Conservation (phyloP, 441 rosid genomes). For the Breynia disticha region DNA sequence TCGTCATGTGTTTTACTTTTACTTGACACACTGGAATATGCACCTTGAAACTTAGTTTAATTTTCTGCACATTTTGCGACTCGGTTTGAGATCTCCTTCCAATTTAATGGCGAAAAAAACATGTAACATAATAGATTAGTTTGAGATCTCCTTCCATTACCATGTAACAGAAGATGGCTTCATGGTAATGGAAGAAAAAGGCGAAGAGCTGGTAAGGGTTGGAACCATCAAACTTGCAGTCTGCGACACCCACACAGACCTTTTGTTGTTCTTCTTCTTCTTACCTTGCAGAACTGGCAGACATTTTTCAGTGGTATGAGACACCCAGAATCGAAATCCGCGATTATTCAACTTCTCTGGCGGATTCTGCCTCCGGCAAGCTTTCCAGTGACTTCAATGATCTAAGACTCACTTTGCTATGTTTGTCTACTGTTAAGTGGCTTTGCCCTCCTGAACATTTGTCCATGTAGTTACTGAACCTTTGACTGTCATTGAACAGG, state of each 20-base stretch:
- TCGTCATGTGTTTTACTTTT: no score
- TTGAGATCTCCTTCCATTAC: no score
- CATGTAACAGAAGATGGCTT: constrained; percentile 37
- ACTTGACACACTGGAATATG: no score
- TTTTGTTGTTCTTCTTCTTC: constrained; percentile 15
- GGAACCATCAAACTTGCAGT: constrained; percentile 43
- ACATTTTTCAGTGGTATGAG: constrained; percentile 36
- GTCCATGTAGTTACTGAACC: constrained; percentile 48
- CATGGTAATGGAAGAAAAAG: constrained; percentile 43
- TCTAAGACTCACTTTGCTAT: constrained; percentile 27
- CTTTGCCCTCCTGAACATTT: constrained; percentile 31
- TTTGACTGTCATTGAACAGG: no score
- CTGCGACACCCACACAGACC: constrained; percentile 36
- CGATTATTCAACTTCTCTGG: constrained; percentile 28
- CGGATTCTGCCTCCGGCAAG: constrained; percentile 33
- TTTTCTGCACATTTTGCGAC: no score
- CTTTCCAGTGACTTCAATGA: constrained; percentile 28
- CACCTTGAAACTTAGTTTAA: no score
- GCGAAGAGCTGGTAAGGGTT: constrained; percentile 36
- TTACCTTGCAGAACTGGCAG: constrained; percentile 25
- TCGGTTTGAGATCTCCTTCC: no score
- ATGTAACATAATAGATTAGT: no score
- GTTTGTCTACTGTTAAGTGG: constrained; percentile 32
- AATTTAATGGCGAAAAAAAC: no score
- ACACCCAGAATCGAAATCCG: constrained; percentile 34